Evolutionary conservation across 148 eudicot species (phyloP).

Genomic region (Selenicereus undatus): DNA sequence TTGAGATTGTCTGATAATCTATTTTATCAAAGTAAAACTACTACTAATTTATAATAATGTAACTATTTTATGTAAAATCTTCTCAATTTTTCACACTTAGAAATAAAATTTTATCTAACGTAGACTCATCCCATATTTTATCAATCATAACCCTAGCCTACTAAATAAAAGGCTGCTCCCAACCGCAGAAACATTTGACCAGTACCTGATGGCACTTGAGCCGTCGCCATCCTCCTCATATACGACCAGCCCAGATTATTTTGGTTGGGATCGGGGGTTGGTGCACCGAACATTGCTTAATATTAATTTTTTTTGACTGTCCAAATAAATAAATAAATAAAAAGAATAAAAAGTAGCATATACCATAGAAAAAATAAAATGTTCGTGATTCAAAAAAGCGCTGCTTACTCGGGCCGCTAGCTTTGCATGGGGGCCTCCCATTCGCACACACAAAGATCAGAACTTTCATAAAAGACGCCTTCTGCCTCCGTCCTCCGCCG

Average conservation of each 20-base stretch:
- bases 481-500: neutral
- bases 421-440: constrained; percentile 25
- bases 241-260: neutral
- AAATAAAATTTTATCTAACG: too few species aligned
- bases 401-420: constrained; percentile 17
- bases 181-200: neutral
- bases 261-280: neutral
- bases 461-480: neutral
- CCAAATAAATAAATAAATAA: neutral
- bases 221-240: neutral
- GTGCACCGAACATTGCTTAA: neutral
- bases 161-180: neutral
- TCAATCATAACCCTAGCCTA: too few species aligned
- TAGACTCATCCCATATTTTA: too few species aligned
- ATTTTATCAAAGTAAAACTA: too few species aligned
- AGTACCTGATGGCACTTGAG: neutral
- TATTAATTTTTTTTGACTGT: neutral
- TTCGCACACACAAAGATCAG: constrained; percentile 11
- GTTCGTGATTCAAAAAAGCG: neutral
- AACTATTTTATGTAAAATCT: too few species aligned
- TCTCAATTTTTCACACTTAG: too few species aligned
- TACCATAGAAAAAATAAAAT: neutral
- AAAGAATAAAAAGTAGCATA: neutral
- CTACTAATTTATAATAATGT: too few species aligned
- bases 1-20: too few species aligned